Evolutionary conservation across 164 flowering plant genomes (phyloP).

Genomic region (Vitis amurensis): DNA sequence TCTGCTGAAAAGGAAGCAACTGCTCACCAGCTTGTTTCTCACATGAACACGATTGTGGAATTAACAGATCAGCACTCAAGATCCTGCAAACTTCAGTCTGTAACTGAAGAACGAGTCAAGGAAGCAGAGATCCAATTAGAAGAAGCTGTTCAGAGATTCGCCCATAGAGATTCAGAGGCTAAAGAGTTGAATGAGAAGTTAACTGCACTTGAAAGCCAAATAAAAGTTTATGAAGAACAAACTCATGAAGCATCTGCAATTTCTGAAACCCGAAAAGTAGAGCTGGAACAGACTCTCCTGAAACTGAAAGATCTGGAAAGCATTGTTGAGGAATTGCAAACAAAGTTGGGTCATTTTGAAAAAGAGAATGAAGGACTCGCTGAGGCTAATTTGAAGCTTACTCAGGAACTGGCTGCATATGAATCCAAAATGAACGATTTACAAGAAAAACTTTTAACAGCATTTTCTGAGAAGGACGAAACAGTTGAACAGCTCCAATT

Average conservation of each 20-base stretch:
- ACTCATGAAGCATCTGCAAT: conserved; percentile 40
- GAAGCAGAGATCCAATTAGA: conserved; percentile 51
- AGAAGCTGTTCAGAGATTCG: conserved; percentile 42
- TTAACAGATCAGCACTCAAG: conserved; percentile 63
- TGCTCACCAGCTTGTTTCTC: conserved; percentile 53
- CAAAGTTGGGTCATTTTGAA: conserved; percentile 37
- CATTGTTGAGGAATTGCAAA: conserved; percentile 49
- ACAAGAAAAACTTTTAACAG: conserved; percentile 37
- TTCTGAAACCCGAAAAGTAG: conserved; percentile 45
- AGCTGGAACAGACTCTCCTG: conserved; percentile 58
- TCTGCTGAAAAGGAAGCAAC: conserved; percentile 58
- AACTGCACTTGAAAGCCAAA: conserved; percentile 38
- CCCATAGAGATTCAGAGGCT: conserved; percentile 49
- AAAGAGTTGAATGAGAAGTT: conserved; percentile 60
- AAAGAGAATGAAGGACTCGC: conserved; percentile 57
- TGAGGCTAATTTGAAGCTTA: conserved; percentile 68
- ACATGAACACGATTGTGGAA: conserved; percentile 48
- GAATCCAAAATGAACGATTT: conserved; percentile 58
- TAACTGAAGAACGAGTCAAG: conserved; percentile 36
- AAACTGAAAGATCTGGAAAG: conserved; percentile 55
- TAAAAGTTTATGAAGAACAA: conserved; percentile 43
- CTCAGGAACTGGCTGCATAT: conserved; percentile 52
- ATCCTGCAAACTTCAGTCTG: conserved; percentile 46
- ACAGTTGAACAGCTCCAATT: conserved; percentile 43
- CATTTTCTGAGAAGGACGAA: conserved; percentile 52